A percentile compares a stretch with the other conserved stretches of the same genome.
phyloP scores from a whole-genome alignment of 306 rosid genomes.

The Fragaria iinumae region DNA sequence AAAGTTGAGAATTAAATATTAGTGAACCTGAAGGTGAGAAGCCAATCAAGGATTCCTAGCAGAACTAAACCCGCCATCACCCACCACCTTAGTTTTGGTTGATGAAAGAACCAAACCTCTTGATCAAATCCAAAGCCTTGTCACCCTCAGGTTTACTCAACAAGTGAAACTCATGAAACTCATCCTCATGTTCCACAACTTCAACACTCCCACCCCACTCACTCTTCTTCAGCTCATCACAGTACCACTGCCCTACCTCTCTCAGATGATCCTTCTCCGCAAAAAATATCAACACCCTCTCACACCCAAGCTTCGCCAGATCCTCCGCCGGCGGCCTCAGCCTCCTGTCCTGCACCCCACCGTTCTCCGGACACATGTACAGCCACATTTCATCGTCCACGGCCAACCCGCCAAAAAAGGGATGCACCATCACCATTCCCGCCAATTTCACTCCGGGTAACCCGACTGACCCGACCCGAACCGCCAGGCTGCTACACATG shows the following conservation, averaged over 20 bases:
- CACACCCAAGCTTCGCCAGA: constrained; percentile 13
- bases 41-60: no score
- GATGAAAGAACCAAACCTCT: constrained; percentile 1
- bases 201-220: constrained; percentile 16
- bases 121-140: constrained; percentile 4
- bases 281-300: constrained; percentile 23
- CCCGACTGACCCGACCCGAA: constrained; percentile 8
- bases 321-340: constrained; percentile 31
- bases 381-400: constrained; percentile 20
- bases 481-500: constrained; percentile 12
- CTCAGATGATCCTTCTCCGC: constrained; percentile 21
- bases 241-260: constrained; percentile 1
- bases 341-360: constrained; percentile 32
- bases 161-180: constrained; percentile 11
- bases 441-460: constrained; percentile 9
- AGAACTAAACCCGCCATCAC: background rate
- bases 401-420: constrained; percentile 23
- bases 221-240: constrained; percentile 14
- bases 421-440: constrained; percentile 31
- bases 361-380: constrained; percentile 5
- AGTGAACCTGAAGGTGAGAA: no score
- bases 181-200: constrained; percentile 5
- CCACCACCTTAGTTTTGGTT: background rate
- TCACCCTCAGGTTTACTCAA: background rate
- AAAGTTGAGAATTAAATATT: background rate